These are phyloP conservation scores for Fonsecaea nubica DNA, from an alignment of 2,329 filamentous ascomycete genomes.

Conservation along the genomic window DNA sequence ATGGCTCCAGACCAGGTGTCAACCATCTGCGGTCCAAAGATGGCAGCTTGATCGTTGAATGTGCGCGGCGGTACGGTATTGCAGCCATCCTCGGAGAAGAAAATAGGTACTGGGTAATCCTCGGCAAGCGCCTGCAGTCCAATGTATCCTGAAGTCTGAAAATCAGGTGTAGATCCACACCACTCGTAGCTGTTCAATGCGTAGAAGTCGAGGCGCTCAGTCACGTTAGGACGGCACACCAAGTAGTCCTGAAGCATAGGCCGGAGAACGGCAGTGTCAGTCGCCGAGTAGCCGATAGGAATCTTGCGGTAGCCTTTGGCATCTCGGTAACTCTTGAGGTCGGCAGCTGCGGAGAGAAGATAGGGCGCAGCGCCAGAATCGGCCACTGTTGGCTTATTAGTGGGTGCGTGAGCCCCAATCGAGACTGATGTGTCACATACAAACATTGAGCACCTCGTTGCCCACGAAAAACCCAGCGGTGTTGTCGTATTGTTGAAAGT, in stretches of 20 bases:
- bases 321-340: conserved; percentile 82
- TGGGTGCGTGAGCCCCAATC: background rate
- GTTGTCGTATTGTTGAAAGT: conserved; percentile 79
- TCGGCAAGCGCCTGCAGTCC: conserved; percentile 70
- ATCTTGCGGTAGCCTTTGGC: conserved; percentile 78
- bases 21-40: conserved; percentile 77
- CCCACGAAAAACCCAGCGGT: conserved; percentile 84
- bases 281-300: conserved; percentile 85
- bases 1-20: conserved; percentile 76
- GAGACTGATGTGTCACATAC: conserved; percentile 37
- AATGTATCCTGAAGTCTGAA: conserved; percentile 71
- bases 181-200: conserved; percentile 85
- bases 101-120: conserved; percentile 80
- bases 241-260: conserved; percentile 75
- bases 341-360: conserved; percentile 79
- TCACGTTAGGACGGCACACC: conserved; percentile 72
- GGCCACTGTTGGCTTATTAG: conserved; percentile 45
- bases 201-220: conserved; percentile 80
- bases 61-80: conserved; percentile 59
- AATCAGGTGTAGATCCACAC: conserved; percentile 65
- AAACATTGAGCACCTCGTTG: conserved; percentile 77
- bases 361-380: conserved; percentile 74
- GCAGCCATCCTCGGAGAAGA: conserved; percentile 90
- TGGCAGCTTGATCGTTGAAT: conserved; percentile 71
- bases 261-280: conserved; percentile 75